Conservation (phyloP, 1,284 basidiomycete genomes). For the Pulchroboletus neoregius region DNA sequence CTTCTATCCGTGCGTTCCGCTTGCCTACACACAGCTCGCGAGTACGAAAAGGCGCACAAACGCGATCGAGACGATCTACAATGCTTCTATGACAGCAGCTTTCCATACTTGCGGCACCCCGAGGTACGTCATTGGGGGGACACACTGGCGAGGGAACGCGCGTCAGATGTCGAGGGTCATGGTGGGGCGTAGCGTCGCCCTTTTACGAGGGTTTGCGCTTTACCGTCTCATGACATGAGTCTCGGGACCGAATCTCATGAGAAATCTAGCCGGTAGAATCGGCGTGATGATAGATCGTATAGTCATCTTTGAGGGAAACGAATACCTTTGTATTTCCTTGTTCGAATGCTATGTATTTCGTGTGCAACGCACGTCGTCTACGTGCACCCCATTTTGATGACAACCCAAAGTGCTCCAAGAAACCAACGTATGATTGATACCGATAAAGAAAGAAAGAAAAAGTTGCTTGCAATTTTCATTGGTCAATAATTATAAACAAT, state of each 20-base stretch:
- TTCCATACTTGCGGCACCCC: conserved; percentile 70
- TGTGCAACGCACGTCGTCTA: neutral
- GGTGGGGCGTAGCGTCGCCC: neutral
- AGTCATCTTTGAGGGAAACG: no score
- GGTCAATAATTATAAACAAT: no score
- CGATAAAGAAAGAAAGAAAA: neutral
- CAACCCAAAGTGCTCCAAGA: no score
- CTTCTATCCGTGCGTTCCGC: neutral
- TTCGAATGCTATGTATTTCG: neutral
- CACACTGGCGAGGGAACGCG: conserved; percentile 39
- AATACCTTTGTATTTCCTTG: no score
- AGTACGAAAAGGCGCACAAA: conserved; percentile 61
- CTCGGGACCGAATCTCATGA: neutral
- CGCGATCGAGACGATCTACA: conserved; percentile 49
- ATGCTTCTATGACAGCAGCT: conserved; percentile 70
- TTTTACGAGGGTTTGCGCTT: neutral
- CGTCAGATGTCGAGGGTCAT: neutral
- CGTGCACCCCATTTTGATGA: neutral
- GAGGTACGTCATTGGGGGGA: conserved; percentile 76
- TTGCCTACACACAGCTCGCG: conserved; percentile 46
- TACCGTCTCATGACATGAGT: neutral
- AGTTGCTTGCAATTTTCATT: no score
- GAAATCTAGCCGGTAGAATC: no score
- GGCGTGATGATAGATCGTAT: no score
- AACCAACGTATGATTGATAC: neutral